These are phyloP conservation scores for Fusarium pseudonygamai DNA, from an alignment of 2,329 filamentous ascomycete genomes.

Conservation along the genomic window DNA sequence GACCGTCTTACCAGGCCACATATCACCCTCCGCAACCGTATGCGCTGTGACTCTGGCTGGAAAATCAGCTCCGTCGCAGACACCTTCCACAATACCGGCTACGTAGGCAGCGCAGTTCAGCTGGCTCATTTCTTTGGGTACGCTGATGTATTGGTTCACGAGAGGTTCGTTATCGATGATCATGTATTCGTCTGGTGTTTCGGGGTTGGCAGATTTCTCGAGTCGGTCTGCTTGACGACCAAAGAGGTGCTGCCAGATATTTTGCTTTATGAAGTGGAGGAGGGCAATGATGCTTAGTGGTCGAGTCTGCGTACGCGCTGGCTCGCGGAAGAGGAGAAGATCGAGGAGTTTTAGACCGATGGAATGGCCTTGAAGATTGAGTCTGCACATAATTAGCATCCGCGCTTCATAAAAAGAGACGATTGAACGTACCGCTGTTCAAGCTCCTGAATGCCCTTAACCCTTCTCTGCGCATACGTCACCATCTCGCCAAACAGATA, in stretches of 20 bases:
- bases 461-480: conserved; percentile 87
- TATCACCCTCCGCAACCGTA: conserved; percentile 75
- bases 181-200: conserved; percentile 96
- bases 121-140: conserved; percentile 95
- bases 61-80: conserved; percentile 93
- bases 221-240: conserved; percentile 89
- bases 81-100: conserved; percentile 92
- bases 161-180: conserved; percentile 98
- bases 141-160: conserved; percentile 92
- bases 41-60: conserved; percentile 91
- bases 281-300: conserved; percentile 90
- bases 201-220: conserved; percentile 84
- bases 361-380: conserved; percentile 92
- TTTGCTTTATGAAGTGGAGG: conserved; percentile 93
- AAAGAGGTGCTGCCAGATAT: conserved; percentile 92
- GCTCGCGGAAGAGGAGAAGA: conserved; percentile 87
- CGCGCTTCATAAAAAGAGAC: background rate
- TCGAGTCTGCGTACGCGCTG: conserved; percentile 74
- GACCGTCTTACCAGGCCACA: conserved; percentile 97
- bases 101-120: conserved; percentile 97
- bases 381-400: conserved; percentile 56
- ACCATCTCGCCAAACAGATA: conserved; percentile 98
- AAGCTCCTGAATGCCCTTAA: conserved; percentile 91
- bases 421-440: conserved; percentile 76
- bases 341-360: conserved; percentile 95